Percentiles rank a stretch among this genome's conserved stretches.
Conservation (phyloP, 129 eudicot genomes). For the Lactuca saligna region DNA sequence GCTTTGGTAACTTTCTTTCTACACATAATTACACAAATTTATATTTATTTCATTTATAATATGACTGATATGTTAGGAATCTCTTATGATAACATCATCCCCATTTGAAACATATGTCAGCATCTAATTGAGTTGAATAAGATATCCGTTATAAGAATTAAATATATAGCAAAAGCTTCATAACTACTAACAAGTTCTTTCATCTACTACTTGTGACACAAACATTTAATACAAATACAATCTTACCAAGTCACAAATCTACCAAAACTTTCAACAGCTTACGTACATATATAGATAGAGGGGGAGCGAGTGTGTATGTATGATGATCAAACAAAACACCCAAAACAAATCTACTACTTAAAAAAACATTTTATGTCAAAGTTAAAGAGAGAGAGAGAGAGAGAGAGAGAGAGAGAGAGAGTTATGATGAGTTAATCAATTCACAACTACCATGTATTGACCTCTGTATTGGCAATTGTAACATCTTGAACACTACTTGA, state of each 20-base stretch:
- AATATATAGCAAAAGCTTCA: too few species aligned
- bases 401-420: neutral
- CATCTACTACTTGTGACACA: neutral
- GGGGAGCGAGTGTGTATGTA: neutral
- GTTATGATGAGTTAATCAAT: neutral
- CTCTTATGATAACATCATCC: too few species aligned
- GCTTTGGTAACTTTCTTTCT: too few species aligned
- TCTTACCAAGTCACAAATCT: conserved; percentile 5
- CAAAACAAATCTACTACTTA: conserved; percentile 20
- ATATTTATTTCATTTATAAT: too few species aligned
- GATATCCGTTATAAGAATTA: too few species aligned
- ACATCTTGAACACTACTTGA: conserved; percentile 44
- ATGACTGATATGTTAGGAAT: too few species aligned
- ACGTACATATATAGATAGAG: neutral
- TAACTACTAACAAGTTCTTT: too few species aligned
- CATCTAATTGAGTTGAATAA: too few species aligned
- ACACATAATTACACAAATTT: too few species aligned
- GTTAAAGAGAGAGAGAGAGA: neutral
- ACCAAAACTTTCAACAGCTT: conserved; percentile 20
- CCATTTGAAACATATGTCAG: too few species aligned
- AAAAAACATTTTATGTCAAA: too few species aligned
- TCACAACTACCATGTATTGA: conserved; percentile 89
- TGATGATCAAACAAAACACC: conserved; percentile 12
- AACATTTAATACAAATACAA: neutral
- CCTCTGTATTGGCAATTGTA: conserved; percentile 43